phyloP scores from a whole-genome alignment of 129 eudicot genomes.

The Pseudognaphalium luteoalbum region DNA sequence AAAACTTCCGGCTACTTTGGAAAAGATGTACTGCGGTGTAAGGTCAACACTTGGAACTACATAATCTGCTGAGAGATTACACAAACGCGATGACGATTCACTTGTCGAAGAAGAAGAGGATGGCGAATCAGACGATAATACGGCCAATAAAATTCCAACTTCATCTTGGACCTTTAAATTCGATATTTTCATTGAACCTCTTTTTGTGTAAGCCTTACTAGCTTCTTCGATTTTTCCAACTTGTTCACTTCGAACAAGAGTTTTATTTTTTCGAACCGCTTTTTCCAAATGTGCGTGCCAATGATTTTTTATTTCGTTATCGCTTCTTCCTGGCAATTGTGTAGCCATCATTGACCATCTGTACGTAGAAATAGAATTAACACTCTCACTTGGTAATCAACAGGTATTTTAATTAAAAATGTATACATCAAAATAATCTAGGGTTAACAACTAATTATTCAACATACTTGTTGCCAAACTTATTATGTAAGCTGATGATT shows the following conservation, averaged over 20 bases:
- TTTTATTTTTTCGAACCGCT: conserved; percentile 17
- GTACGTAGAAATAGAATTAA: neutral
- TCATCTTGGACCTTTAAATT: conserved; percentile 9
- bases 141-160: conserved; percentile 19
- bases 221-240: neutral
- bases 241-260: neutral
- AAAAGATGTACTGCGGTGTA: too few relatives aligned
- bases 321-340: conserved; percentile 50
- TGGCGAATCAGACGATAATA: conserved; percentile 11
- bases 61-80: too few relatives aligned
- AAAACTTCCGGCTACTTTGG: too few relatives aligned
- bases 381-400: neutral
- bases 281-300: conserved; percentile 43
- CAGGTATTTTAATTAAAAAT: neutral
- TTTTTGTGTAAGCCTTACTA: neutral
- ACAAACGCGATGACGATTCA: too few relatives aligned
- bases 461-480: conserved; percentile 38
- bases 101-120: too few relatives aligned
- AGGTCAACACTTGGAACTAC: too few relatives aligned
- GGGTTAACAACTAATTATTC: neutral
- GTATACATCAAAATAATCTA: neutral
- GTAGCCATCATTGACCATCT: conserved; percentile 52
- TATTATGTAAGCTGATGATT: conserved; percentile 25
- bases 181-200: neutral
- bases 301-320: conserved; percentile 51